Base-by-base conservation (phyloP, 208 protist genomes). In the Leptomonas pyrrhocoris region DNA sequence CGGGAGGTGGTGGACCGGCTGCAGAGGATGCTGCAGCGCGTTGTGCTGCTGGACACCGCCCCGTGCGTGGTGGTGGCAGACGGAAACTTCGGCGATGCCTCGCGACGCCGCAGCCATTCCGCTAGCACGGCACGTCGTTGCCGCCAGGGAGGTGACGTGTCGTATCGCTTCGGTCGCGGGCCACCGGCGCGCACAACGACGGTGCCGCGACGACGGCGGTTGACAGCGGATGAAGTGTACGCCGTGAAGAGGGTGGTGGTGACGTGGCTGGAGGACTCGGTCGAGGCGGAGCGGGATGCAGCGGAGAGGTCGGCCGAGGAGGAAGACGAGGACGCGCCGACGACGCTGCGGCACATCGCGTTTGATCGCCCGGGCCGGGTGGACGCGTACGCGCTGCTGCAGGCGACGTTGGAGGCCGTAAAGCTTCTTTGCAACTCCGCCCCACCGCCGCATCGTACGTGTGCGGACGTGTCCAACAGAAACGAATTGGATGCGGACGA, bases 321-420 rank as follows among this genome's bases (percentile, higher is more conserved):
- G n/a, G 55, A 23, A 6, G 23, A 36, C 28, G 28, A 15, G 25
- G 30, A 21, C 18, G 53, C 16, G 28, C 19, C 46, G 21, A 3
- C 60, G 5, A 31, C 23, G 18, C 51, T 73, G 45, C 64, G 56
- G 28, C 69, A 50, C n/a, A 42, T 87, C 12, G 66, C 78, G 1
- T 87, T 87, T 57, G 82, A 87, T 43, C 82, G 79, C 25, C 59
- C 58, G 7, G 78, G 82, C 15, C 68, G 60, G 34, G 82, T 87
- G 6, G 82, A 87, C 53, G 66, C 77, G 13, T 73, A 84, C 42
- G 82, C 79, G 38, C 42, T 84, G 0, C 19, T 83, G 16, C 58
- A 73, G 65, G 62, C 69, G 1, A 73, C 65, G 21, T 28, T 81
- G 40, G 76, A 81, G 55, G 76, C 68, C 0, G 58, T 81, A 31